These are phyloP conservation scores for Phanerodontia chrysosporium DNA, from an alignment of 768 basidiomycete genomes.

Conservation along the genomic window DNA sequence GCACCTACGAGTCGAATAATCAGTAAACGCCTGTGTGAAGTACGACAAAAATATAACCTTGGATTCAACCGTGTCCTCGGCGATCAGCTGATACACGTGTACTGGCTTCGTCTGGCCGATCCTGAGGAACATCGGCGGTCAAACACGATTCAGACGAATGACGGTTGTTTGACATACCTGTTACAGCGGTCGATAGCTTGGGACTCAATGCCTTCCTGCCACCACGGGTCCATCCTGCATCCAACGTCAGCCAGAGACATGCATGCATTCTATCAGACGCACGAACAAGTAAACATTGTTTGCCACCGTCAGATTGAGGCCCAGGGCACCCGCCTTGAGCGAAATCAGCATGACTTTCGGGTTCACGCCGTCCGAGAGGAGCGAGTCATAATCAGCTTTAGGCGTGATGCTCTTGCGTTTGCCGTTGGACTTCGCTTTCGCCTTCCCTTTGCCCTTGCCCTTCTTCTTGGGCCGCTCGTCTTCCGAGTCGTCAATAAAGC, in stretches of 20 bases:
- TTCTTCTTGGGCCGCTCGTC: constrained; percentile 17
- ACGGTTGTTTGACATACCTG: constrained; percentile 33
- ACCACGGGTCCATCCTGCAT: constrained; percentile 58
- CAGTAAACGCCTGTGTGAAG: not conserved
- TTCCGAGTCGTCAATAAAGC: constrained; percentile 36
- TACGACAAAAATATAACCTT: constrained; percentile 43
- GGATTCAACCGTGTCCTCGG: constrained; percentile 84
- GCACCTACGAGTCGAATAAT: constrained; percentile 36
- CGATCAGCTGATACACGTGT: constrained; percentile 85
- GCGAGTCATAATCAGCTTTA: constrained; percentile 20
- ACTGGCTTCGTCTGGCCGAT: constrained; percentile 84
- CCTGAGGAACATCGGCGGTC: constrained; percentile 23
- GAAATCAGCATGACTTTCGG: constrained; percentile 85
- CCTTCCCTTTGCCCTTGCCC: constrained; percentile 35
- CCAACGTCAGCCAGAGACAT: not conserved
- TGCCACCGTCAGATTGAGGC: constrained; percentile 84
- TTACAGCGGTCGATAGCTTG: constrained; percentile 82
- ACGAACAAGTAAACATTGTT: constrained; percentile 81
- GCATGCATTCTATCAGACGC: no score
- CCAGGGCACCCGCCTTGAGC: constrained; percentile 78
- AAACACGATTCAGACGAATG: not conserved
- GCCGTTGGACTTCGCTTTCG: constrained; percentile 13
- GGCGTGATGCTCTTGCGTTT: constrained; percentile 6
- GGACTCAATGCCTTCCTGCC: constrained; percentile 84
- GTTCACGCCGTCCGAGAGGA: constrained; percentile 34